Evolutionary conservation across 2,329 filamentous ascomycete species (phyloP), one percentile per base, ranked within the genome.

Genomic region (Coniosporium tulheliwenetii): DNA sequence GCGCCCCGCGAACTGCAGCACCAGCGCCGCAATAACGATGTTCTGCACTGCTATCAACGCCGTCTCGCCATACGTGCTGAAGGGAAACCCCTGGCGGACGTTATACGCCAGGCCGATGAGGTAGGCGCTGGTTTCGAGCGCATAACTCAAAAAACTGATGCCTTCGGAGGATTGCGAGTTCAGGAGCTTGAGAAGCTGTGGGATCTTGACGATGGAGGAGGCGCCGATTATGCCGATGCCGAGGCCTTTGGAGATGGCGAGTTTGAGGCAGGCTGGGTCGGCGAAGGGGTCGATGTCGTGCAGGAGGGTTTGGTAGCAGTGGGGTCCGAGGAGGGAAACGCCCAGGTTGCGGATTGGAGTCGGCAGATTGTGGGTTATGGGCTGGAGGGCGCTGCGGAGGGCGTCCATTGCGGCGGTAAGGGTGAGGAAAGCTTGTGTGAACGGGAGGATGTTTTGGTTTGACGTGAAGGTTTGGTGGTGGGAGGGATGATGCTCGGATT

Each of bases 51-150:
- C 73, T 51, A 98, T 95, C 54, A 96, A 70, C 32, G 83, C 86
- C 26, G 85, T 89, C 73, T 98, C 91, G 60, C 91, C 91, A 60
- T 83, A 98, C 9, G 91, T 98, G 71, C 81, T 93, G 65, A 98
- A 95, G 2, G 91, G 89, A 52, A 94, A 95, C 16, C 78, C 79
- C 54, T 86, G 85, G 57, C 91, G 85, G 48, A 84, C 71, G 60
- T 93, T 94, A 70, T 98, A 98, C 40, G 85, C 83, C 49, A 98
- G 75, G 5, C 79, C 81, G 62, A 95, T 93, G 52, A 95, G 71
- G 64, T 93, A 89, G 43, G 81, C 77, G 42, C 75, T 71, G 8
- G 86, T 95, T 68, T 98, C 91, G 58, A 98, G 84, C 30, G 91
- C 71, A 67, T 95, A 96, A 30, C 84, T 82, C 36, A 93, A 73